phyloP scores from a whole-genome alignment of 306 rosid species.

The Gillenia trifoliata region DNA sequence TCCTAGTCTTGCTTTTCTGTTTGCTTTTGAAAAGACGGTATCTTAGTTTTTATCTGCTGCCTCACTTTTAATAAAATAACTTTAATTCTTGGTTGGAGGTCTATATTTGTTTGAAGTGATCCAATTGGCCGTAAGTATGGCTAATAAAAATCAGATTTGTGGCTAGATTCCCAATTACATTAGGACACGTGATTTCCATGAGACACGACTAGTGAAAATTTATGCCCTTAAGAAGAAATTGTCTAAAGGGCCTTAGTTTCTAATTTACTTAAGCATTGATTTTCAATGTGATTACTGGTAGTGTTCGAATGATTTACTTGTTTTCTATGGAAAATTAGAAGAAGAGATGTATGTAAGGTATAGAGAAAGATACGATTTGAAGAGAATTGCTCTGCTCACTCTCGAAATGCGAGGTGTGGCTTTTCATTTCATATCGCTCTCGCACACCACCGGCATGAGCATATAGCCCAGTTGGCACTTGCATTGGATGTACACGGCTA shows the following conservation, averaged over 20 bases:
- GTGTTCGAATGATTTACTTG: too few relatives aligned
- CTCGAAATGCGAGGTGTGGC: too few relatives aligned
- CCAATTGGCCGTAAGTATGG: not conserved
- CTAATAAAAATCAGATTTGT: not conserved
- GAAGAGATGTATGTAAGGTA: too few relatives aligned
- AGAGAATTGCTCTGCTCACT: too few relatives aligned
- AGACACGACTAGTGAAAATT: not conserved
- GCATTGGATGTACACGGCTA: too few relatives aligned
- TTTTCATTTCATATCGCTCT: too few relatives aligned
- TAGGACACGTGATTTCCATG: not conserved
- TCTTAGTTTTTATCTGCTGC: not conserved
- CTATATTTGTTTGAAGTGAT: not conserved
- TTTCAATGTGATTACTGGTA: too few relatives aligned
- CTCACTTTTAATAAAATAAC: not conserved
- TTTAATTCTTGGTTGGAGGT: not conserved
- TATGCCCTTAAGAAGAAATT: not conserved
- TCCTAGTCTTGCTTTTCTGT: not conserved
- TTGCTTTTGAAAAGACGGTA: not conserved
- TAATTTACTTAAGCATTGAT: too few relatives aligned
- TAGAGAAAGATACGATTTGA: too few relatives aligned
- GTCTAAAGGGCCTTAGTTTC: not conserved
- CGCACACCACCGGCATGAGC: too few relatives aligned
- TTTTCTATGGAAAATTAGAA: too few relatives aligned
- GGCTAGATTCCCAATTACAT: not conserved
- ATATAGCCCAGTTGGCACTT: too few relatives aligned